Percentiles rank a stretch among this genome's conserved stretches.
Conservation (phyloP, 257 asterid species). For the Rubia yunnanensis region DNA sequence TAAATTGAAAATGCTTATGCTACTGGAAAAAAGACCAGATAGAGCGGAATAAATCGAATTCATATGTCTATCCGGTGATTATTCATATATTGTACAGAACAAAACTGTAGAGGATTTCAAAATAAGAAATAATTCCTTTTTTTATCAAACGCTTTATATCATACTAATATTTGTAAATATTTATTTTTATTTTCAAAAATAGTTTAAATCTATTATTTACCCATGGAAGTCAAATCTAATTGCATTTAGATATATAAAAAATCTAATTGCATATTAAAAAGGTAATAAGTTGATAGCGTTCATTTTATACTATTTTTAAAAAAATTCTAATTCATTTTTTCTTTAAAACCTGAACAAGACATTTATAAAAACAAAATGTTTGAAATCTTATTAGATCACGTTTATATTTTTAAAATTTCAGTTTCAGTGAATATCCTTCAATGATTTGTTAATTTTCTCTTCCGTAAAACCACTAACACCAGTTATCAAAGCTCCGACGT, state of each 20-base stretch:
- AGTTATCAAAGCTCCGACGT: not conserved
- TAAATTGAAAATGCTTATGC: no score
- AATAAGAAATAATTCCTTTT: no score
- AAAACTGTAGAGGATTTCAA: no score
- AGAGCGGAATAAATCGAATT: no score
- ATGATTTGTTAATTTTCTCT: constrained; percentile 49
- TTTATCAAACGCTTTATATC: no score
- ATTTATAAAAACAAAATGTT: no score
- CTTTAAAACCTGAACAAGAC: not conserved
- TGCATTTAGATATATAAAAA: not conserved
- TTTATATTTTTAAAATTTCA: constrained; percentile 16
- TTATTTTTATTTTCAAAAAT: no score
- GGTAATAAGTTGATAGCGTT: not conserved
- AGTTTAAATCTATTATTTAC: not conserved
- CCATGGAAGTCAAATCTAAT: not conserved
- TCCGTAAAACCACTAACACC: constrained; percentile 30
- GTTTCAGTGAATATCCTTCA: constrained; percentile 56
- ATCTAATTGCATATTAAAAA: not conserved
- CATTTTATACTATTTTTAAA: not conserved
- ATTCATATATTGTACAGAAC: no score
- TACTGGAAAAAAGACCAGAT: no score
- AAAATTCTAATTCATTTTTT: not conserved
- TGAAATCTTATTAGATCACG: not conserved
- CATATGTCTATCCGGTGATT: no score
- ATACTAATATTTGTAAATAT: no score